These are phyloP conservation scores for Apiospora rasikravindrae DNA, from an alignment of 2,329 filamentous ascomycete species.

Conservation along the genomic window DNA sequence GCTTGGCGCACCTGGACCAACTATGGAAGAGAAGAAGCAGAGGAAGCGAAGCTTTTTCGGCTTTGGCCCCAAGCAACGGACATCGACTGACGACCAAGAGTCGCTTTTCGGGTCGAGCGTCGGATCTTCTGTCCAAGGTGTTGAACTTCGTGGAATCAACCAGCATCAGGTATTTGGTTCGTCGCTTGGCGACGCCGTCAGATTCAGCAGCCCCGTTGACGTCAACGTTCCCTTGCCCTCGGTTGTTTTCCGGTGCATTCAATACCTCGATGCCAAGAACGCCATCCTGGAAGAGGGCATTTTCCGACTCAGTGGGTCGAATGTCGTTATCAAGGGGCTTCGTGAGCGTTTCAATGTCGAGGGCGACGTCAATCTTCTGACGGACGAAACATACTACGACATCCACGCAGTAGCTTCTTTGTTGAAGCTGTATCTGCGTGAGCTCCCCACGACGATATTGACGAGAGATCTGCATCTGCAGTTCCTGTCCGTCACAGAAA, in stretches of 20 bases:
- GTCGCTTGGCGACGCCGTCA: conserved; percentile 83
- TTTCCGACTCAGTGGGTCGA: conserved; percentile 96
- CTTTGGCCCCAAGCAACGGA: conserved; percentile 65
- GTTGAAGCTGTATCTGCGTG: conserved; percentile 90
- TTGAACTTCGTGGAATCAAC: neutral
- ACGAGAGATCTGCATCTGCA: conserved; percentile 89
- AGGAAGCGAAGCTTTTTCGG: conserved; percentile 82
- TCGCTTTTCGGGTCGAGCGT: conserved; percentile 57
- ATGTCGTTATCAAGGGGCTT: conserved; percentile 87
- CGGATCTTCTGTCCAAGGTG: conserved; percentile 46
- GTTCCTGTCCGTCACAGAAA: conserved; percentile 84
- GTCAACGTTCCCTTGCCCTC: conserved; percentile 80
- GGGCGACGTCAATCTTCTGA: conserved; percentile 85
- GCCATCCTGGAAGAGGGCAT: conserved; percentile 91
- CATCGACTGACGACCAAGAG: conserved; percentile 64
- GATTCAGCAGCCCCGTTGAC: conserved; percentile 75
- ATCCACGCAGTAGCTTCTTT: conserved; percentile 95
- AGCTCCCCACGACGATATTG: conserved; percentile 88
- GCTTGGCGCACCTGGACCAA: conserved; percentile 51
- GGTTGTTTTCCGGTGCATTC: conserved; percentile 93
- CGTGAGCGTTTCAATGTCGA: conserved; percentile 93
- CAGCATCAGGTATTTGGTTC: conserved; percentile 82
- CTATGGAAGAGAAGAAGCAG: conserved; percentile 74
- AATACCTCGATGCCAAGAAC: conserved; percentile 85
- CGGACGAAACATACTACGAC: conserved; percentile 86